These are phyloP conservation scores for Sordariomycetes sp. DNA, from an alignment of 2,329 filamentous ascomycete species.

Conservation along the genomic window DNA sequence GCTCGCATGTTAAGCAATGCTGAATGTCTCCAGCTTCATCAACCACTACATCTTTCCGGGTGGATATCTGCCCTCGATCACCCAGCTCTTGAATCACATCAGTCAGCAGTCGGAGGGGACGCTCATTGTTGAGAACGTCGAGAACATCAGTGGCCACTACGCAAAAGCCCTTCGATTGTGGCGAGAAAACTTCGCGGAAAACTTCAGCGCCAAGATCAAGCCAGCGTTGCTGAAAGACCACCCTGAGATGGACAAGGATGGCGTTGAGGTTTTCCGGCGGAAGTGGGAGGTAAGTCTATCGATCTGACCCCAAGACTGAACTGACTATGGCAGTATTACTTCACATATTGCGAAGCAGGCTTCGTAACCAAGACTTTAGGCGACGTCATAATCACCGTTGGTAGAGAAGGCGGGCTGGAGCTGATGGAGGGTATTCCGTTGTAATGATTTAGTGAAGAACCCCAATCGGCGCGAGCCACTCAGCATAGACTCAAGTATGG, in stretches of 20 bases:
- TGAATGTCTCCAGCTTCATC: constrained; percentile 52
- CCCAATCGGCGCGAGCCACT: too few relatives aligned
- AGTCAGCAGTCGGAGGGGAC: constrained; percentile 49
- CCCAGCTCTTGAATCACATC: constrained; percentile 50
- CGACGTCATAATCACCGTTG: constrained; percentile 58
- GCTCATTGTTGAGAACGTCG: constrained; percentile 56
- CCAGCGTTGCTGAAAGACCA: constrained; percentile 52
- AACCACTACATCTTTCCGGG: constrained; percentile 71
- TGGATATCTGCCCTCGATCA: constrained; percentile 56
- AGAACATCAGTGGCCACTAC: constrained; percentile 70
- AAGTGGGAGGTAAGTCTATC: constrained; percentile 30
- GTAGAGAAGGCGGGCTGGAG: constrained; percentile 53
- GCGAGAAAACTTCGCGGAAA: constrained; percentile 55
- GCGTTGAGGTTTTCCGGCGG: neutral
- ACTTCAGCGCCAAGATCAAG: constrained; percentile 47
- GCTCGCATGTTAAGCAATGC: too few relatives aligned
- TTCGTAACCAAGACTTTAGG: constrained; percentile 1
- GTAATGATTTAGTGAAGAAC: constrained; percentile 37
- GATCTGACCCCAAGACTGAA: neutral
- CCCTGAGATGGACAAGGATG: constrained; percentile 46
- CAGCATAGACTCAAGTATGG: too few relatives aligned
- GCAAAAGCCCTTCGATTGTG: constrained; percentile 59
- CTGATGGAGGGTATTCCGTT: constrained; percentile 62
- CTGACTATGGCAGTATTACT: constrained; percentile 25
- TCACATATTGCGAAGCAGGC: neutral